These are phyloP conservation scores for Pseudonitzschia pungens DNA, from an alignment of 108 stramenopile species.

Conservation along the genomic window DNA sequence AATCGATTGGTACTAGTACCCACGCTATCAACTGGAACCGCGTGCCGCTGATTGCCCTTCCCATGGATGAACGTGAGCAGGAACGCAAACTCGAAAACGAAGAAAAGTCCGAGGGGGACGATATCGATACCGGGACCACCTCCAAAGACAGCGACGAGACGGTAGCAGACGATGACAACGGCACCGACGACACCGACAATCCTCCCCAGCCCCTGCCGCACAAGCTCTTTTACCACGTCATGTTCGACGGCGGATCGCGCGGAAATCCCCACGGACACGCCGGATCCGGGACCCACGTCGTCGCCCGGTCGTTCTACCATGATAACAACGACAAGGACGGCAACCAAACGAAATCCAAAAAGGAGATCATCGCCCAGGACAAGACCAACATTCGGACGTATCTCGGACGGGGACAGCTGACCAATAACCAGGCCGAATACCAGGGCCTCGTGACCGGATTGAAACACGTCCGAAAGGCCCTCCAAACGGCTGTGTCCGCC, in stretches of 20 bases:
- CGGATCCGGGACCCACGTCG: slow-evolving; percentile 65
- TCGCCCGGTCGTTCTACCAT: background rate
- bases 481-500: background rate
- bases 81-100: background rate
- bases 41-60: background rate
- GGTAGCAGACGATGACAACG: background rate
- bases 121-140: too few relatives aligned
- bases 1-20: too few relatives aligned
- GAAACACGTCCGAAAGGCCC: slow-evolving; percentile 25
- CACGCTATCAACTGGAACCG: background rate
- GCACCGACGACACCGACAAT: background rate
- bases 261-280: slow-evolving; percentile 82
- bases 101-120: background rate
- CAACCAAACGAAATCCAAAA: slow-evolving; percentile 1
- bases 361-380: background rate
- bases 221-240: slow-evolving; percentile 37
- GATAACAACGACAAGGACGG: background rate
- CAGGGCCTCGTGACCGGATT: slow-evolving; percentile 62
- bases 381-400: slow-evolving; percentile 40
- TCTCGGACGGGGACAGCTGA: slow-evolving; percentile 40
- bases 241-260: slow-evolving; percentile 83
- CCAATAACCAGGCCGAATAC: slow-evolving; percentile 87
- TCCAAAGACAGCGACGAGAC: too few relatives aligned
- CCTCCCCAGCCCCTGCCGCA: background rate
- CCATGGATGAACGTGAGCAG: too few relatives aligned